Evolutionary conservation across 2,329 filamentous ascomycete species (phyloP).

Genomic region (Pleoardoris graminearum): DNA sequence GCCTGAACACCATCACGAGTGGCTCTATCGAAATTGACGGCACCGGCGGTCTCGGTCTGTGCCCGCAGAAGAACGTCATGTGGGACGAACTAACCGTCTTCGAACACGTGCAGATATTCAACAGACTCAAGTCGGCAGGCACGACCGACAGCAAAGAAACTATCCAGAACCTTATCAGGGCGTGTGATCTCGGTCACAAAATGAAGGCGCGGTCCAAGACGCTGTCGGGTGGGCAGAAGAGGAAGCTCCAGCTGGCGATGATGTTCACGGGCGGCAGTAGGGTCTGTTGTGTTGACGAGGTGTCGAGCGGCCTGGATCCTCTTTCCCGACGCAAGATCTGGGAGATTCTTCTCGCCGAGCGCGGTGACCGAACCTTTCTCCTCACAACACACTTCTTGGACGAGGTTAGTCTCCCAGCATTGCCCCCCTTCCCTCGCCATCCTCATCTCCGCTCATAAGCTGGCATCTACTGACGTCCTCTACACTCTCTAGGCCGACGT

Average conservation of each 20-base stretch:
- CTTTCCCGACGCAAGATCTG: slow-evolving; percentile 86
- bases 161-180: slow-evolving; percentile 65
- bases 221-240: slow-evolving; percentile 86
- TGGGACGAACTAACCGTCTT: slow-evolving; percentile 87
- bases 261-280: slow-evolving; percentile 90
- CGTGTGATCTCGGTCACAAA: slow-evolving; percentile 78
- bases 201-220: slow-evolving; percentile 72
- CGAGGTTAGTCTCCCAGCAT: slow-evolving; percentile 51
- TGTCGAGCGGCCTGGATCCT: slow-evolving; percentile 85
- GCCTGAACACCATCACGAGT: slow-evolving; percentile 74
- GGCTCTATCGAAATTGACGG: slow-evolving; percentile 78
- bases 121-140: slow-evolving; percentile 69
- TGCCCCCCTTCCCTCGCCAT: neutral
- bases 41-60: slow-evolving; percentile 79
- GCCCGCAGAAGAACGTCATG: slow-evolving; percentile 90
- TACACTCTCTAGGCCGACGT: slow-evolving; percentile 65
- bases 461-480: neutral
- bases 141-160: slow-evolving; percentile 60
- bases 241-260: slow-evolving; percentile 90
- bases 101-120: slow-evolving; percentile 85
- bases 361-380: slow-evolving; percentile 79
- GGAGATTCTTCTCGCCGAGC: slow-evolving; percentile 87
- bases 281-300: slow-evolving; percentile 90
- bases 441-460: neutral
- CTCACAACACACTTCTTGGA: slow-evolving; percentile 93